Base-by-base conservation (phyloP, 805 yeast species). In the Candida ulmi region DNA sequence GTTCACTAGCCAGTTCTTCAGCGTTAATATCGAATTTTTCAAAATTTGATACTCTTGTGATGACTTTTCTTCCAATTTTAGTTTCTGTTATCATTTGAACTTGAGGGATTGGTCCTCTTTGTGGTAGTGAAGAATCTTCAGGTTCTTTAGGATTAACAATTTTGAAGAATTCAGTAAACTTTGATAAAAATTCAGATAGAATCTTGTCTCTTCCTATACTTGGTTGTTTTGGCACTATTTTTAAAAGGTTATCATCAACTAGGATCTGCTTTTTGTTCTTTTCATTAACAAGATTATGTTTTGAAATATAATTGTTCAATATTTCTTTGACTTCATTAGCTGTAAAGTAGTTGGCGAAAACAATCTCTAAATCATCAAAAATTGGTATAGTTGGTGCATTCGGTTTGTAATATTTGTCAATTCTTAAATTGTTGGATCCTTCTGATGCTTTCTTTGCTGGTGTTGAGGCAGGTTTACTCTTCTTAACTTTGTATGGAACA, bases 31-130 rank as follows among this genome's bases (percentile, higher is more conserved):
- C 68, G 58, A 76, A 91, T 6, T 66, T 64, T 44, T 86, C 95
- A 45, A 85, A 70, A 43, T 86, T 83, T 15, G 73, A 67, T 1
- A 90, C 74, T 27, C 79, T 68, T 0, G 98, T 91, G 15, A 88
- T 75, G 5, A 80, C 66, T 57, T 88, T 91, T 39, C 95, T 71
- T 1, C 97, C 95, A 43, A 83, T 79, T 48, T 85, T 83, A 45
- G 77, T 74, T 55, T 86, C 93, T 9, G 88, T 80, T 9, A 76
- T 60, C 12, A 93, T 73, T 30, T 70, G 62, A 30, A 91, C 72
- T 33, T 66, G 72, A 9, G 96, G 95, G 1, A 80, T 67, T 1
- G 64, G 60, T 2, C 98, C 98, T 46, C 71, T 84, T 23, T 60
- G 55, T 7, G 82, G 71, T 42, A 38, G 32, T 9, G 41, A 35